These are phyloP conservation scores for Zygosaccharomyces pseudobailii DNA, from an alignment of 1,139 yeast species.

Conservation along the genomic window DNA sequence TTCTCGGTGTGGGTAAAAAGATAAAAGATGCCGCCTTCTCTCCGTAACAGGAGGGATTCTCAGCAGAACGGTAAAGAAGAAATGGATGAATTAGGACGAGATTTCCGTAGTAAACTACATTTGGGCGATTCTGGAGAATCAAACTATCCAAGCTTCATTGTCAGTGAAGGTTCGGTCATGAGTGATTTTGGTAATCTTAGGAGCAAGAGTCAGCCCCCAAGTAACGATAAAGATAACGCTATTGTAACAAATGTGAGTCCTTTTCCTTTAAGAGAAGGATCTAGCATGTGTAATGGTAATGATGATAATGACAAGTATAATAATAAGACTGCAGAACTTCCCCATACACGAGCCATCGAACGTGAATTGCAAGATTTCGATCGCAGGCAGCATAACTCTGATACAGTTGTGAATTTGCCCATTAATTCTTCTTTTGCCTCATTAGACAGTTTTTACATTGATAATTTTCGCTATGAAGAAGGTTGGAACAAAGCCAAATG, in stretches of 20 bases:
- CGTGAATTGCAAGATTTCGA: slow-evolving; percentile 32
- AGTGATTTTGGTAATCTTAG: slow-evolving; percentile 11
- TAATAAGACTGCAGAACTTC: slow-evolving; percentile 5
- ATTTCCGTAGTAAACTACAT: not conserved
- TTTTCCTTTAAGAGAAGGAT: slow-evolving; percentile 2
- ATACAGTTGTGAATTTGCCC: slow-evolving; percentile 48
- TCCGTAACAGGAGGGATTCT: slow-evolving; percentile 1
- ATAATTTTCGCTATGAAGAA: slow-evolving; percentile 37
- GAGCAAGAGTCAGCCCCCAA: not conserved
- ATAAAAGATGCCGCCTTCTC: slow-evolving; percentile 49
- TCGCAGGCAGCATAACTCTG: slow-evolving; percentile 17
- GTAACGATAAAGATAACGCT: slow-evolving; percentile 10
- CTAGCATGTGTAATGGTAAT: slow-evolving; percentile 27
- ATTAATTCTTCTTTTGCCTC: slow-evolving; percentile 74
- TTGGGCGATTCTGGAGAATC: not conserved
- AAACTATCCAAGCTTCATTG: slow-evolving; percentile 14
- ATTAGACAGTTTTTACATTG: slow-evolving; percentile 66
- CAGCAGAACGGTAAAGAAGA: not conserved
- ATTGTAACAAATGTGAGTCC: slow-evolving; percentile 1
- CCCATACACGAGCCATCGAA: slow-evolving; percentile 19
- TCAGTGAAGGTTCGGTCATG: slow-evolving; percentile 23
- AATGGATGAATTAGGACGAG: slow-evolving; percentile 10
- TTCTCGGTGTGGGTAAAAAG: slow-evolving; percentile 69
- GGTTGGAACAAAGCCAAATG: slow-evolving; percentile 14
- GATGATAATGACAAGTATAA: slow-evolving; percentile 53